Percentiles rank a stretch among this genome's conserved stretches.
Evolutionary conservation across 768 basidiomycete genomes (phyloP).

Genomic region (Russula abietina): DNA sequence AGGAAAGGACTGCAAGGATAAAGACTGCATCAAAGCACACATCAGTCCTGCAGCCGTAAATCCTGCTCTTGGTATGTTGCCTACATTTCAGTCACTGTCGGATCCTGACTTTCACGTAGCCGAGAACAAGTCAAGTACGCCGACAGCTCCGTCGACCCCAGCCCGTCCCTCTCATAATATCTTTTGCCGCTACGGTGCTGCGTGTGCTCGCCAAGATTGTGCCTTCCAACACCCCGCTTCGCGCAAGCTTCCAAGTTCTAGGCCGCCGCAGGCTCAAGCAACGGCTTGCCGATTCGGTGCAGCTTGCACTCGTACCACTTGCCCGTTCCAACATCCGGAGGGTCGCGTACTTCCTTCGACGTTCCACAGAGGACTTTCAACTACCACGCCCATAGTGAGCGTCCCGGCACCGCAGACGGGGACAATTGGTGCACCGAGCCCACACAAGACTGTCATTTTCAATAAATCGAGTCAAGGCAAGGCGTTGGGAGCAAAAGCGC

Average conservation of each 20-base stretch:
- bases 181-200: constrained; percentile 76
- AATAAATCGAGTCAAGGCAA: constrained; percentile 40
- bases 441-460: constrained; percentile 65
- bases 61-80: constrained; percentile 47
- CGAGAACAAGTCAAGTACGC: constrained; percentile 33
- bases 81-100: not conserved
- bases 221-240: constrained; percentile 45
- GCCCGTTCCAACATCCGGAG: constrained; percentile 81
- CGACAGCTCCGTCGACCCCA: constrained; percentile 31
- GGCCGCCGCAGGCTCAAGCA: constrained; percentile 18
- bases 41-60: constrained; percentile 79
- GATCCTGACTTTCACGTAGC: constrained; percentile 14
- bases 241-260: constrained; percentile 9
- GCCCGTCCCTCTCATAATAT: constrained; percentile 29
- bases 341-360: constrained; percentile 72
- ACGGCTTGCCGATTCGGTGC: constrained; percentile 73
- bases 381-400: constrained; percentile 53
- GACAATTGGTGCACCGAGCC: constrained; percentile 57
- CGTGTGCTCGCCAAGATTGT: constrained; percentile 82
- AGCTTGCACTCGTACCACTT: constrained; percentile 67
- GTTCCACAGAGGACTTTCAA: constrained; percentile 73
- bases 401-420: constrained; percentile 60
- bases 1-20: constrained; percentile 84
- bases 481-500: constrained; percentile 44
- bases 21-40: constrained; percentile 89